Conservation (phyloP, 192 early-diverging fungal species). For the Coemansia sp. region DNA sequence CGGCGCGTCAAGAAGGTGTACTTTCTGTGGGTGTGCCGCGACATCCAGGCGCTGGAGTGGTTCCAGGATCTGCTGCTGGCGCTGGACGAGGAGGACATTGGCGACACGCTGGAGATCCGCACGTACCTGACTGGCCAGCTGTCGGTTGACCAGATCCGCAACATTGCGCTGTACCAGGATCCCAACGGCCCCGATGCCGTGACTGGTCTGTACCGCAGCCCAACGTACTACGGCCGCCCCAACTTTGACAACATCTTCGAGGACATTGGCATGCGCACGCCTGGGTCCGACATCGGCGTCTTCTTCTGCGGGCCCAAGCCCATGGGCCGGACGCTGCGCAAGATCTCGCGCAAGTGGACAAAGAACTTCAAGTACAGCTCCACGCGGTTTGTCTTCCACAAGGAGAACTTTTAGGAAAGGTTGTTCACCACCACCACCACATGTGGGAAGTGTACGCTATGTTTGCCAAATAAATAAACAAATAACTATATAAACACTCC, state of each 20-base stretch:
- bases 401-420: conserved; percentile 64
- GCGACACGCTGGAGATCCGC: conserved; percentile 64
- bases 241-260: conserved; percentile 71
- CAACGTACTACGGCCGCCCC: conserved; percentile 79
- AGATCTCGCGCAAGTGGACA: conserved; percentile 45
- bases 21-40: conserved; percentile 71
- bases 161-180: conserved; percentile 64
- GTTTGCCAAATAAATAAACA: background rate
- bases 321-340: conserved; percentile 61
- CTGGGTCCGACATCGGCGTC: conserved; percentile 68
- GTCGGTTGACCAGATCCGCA: conserved; percentile 61
- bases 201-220: conserved; percentile 62
- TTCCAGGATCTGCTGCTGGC: conserved; percentile 66
- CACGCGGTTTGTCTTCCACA: conserved; percentile 65
- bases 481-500: background rate
- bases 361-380: conserved; percentile 48
- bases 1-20: conserved; percentile 54
- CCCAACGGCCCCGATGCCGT: conserved; percentile 65
- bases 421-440: background rate
- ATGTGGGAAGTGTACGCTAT: background rate
- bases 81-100: conserved; percentile 61
- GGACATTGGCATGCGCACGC: conserved; percentile 56
- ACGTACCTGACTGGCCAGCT: conserved; percentile 68
- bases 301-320: conserved; percentile 82
- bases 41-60: conserved; percentile 66